Evolutionary conservation across 2,329 filamentous ascomycete species (phyloP), one percentile per base, ranked within the genome.

Genomic region (Macrophomina pseudophaseolina): DNA sequence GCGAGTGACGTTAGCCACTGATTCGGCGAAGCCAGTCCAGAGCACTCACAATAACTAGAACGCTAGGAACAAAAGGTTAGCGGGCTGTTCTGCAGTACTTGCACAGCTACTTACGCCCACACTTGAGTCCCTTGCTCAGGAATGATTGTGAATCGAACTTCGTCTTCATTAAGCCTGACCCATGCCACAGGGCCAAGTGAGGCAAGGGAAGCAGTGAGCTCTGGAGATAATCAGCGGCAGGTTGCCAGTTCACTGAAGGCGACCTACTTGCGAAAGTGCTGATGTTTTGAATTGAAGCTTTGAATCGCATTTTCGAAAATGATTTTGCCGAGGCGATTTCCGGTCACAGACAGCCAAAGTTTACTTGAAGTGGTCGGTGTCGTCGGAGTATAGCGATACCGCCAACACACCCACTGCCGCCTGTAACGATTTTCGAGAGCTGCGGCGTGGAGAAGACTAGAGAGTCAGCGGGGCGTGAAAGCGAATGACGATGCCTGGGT

Each of bases 51-150:
- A 81, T 78, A 4, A 75, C 73, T 7, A 82, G 74, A 23, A 81
- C 80, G 46, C 81, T 83, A 64, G 9, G 30, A 54, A 64, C 32
- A 23, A 16, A 1, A 58, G 6, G 66, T 74, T 71, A 72, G 76
- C 40, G 42, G 58, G 14, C 16, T 12, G 16, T 56, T 9, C 35
- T 51, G 54, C 51, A 64, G 67, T 48, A 12, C 56, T 67, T 51
- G 46, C 18, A 40, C 75, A 71, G 49, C 72, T 52, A 88, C 89
- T 76, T 85, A 94, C 85, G 93, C 92, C 95, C 95, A 99, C 65
- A 98, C 94, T 84, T 98, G 94, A 8, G 93, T 96, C 68, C 95
- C 94, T 74, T 92, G 90, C 76, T 97, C 93, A 0, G 95, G 94
- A 69, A 98, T 94, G 74, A 98, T 92, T 68, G 95, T 98, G 81